Base-by-base conservation (phyloP, 371 early-diverging fungal species). In the Saksenaea vasiformis region DNA sequence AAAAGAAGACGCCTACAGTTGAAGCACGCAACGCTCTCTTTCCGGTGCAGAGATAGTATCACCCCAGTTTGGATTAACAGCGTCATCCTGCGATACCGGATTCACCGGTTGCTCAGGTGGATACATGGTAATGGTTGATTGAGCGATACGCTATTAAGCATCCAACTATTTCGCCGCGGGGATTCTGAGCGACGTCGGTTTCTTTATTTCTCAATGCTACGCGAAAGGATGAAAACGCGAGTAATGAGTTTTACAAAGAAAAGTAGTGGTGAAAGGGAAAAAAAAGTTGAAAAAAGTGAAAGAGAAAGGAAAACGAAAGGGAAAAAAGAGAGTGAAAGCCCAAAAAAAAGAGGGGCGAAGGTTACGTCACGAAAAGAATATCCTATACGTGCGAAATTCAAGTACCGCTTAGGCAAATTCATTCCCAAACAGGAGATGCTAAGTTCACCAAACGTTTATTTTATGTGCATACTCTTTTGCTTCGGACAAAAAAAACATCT, bases 61-160 rank as follows among this genome's bases (percentile, higher is more conserved):
- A 66, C 80, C 72, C 80, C 80, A 79, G 44, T 71, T 74, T 17
- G 61, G 65, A 53, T 71, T 72, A 11, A 71, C 56, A 43, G 61
- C 37, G 13, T 71, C 67, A 58, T 71, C 19, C 43, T 41, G 43
- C 19, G 43, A 17, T 17, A 41, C 43, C 43, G 43, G 5, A 17
- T 14, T 41, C 43, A 14, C 43, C 43, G 19, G 43, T 41, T 41
- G 43, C 43, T 41, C 43, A 17, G 19, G 43, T 41, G 14, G 9
- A 41, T 41, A 41, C 43, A 41, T 41, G 43, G 14, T 41, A 41
- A 41, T 41, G 43, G 43, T 15, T 41, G 43, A 41, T 14, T 41
- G 19, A 41, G 43, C 8, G 43, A 41, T 41, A 14, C 43, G 14
- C 43, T 41, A 14, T 41, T 17, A 5, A 14, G 43, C 43, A 41